These are phyloP conservation scores for Boletellus emodensis DNA, from an alignment of 768 basidiomycete genomes.

Conservation along the genomic window DNA sequence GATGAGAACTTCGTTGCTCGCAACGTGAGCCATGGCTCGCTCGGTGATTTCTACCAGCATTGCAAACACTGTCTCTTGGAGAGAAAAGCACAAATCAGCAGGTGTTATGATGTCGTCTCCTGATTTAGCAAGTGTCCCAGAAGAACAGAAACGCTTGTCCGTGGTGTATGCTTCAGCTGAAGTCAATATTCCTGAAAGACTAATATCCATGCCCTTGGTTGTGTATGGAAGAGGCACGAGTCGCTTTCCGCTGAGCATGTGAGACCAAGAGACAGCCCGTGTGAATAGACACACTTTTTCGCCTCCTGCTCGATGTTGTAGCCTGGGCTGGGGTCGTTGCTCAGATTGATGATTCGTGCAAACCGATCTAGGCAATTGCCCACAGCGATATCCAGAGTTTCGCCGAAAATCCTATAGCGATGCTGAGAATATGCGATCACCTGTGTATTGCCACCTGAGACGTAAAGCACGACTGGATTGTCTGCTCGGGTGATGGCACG, in stretches of 20 bases:
- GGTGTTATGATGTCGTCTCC: conserved; percentile 78
- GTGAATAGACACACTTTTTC: conserved; percentile 57
- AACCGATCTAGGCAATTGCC: conserved; percentile 98
- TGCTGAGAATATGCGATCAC: conserved; percentile 98
- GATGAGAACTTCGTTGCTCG: conserved; percentile 92
- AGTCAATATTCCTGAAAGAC: conserved; percentile 90
- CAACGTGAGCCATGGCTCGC: conserved; percentile 98
- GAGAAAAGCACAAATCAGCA: conserved; percentile 93
- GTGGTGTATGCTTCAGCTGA: conserved; percentile 82
- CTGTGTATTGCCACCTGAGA: conserved; percentile 98
- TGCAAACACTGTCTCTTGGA: conserved; percentile 95
- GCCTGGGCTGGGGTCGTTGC: conserved; percentile 94
- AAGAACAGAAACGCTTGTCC: conserved; percentile 78
- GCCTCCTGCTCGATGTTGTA: conserved; percentile 97
- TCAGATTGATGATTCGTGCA: conserved; percentile 88
- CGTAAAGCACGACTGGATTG: conserved; percentile 95
- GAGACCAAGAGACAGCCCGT: conserved; percentile 1
- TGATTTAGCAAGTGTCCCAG: conserved; percentile 33
- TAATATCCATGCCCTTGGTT: conserved; percentile 98
- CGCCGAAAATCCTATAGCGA: conserved; percentile 96
- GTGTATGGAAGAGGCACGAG: conserved; percentile 86
- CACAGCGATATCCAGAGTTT: conserved; percentile 98
- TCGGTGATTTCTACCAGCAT: conserved; percentile 99
- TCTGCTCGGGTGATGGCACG: conserved; percentile 90
- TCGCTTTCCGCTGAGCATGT: conserved; percentile 64